Conservation (phyloP, 768 basidiomycete genomes). For the Crepidotus variabilis region DNA sequence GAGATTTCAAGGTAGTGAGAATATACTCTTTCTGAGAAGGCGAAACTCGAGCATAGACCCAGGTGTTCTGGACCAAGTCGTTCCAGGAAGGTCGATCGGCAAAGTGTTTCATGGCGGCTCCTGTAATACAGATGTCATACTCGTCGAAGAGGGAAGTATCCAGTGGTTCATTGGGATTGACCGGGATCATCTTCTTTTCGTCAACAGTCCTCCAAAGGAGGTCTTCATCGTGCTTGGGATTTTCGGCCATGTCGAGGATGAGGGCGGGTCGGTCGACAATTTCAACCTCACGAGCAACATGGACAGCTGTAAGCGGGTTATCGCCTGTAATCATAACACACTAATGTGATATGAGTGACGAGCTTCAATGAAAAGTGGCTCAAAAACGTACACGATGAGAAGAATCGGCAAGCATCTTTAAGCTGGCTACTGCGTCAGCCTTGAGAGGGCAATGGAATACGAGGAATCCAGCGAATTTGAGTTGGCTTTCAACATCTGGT, state of each 20-base stretch:
- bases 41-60: constrained; percentile 98
- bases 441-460: constrained; percentile 99
- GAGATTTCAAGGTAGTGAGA: constrained; percentile 80
- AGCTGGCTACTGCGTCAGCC: constrained; percentile 81
- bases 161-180: constrained; percentile 74
- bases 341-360: constrained; percentile 33
- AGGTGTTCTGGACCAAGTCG: constrained; percentile 87
- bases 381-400: constrained; percentile 80
- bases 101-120: constrained; percentile 88
- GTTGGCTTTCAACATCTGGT: constrained; percentile 70
- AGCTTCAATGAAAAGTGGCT: background rate
- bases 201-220: constrained; percentile 94
- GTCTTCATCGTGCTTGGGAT: constrained; percentile 67
- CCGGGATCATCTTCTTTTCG: constrained; percentile 83
- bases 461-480: constrained; percentile 92
- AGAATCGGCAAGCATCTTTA: constrained; percentile 94
- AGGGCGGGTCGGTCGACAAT: constrained; percentile 94
- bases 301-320: constrained; percentile 94
- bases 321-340: constrained; percentile 99
- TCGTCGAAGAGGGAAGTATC: constrained; percentile 74
- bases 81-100: constrained; percentile 68
- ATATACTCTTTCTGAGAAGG: constrained; percentile 96
- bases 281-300: constrained; percentile 94
- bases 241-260: constrained; percentile 87
- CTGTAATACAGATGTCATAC: constrained; percentile 97